These are phyloP conservation scores for Globisporangium mamillatum DNA, from an alignment of 352 stramenopile genomes.

Conservation along the genomic window DNA sequence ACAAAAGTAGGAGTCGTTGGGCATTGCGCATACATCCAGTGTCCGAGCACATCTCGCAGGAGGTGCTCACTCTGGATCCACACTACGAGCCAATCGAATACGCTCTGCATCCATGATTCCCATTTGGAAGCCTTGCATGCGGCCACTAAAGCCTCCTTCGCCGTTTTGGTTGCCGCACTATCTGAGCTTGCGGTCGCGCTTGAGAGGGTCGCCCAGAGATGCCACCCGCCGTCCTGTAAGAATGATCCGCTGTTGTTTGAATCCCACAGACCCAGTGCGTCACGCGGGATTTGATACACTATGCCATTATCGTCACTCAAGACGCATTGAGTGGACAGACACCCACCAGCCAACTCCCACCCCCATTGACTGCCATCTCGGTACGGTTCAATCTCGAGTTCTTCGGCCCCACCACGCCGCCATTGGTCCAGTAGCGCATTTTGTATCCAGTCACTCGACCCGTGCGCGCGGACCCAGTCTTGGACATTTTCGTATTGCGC, in stretches of 20 bases:
- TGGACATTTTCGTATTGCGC: constrained; percentile 37
- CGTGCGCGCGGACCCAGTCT: constrained; percentile 31
- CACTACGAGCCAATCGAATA: constrained; percentile 49
- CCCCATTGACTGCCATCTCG: constrained; percentile 38
- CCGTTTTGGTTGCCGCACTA: constrained; percentile 6
- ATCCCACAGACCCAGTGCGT: constrained; percentile 49
- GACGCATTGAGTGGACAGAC: constrained; percentile 20
- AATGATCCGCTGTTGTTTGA: constrained; percentile 33
- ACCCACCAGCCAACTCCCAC: constrained; percentile 49
- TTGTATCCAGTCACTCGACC: constrained; percentile 30
- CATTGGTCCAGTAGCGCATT: constrained; percentile 61
- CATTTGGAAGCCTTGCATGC: constrained; percentile 29
- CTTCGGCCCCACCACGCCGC: constrained; percentile 40
- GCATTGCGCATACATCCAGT: constrained; percentile 64
- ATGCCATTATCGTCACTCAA: constrained; percentile 37
- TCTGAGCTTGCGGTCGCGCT: constrained; percentile 20
- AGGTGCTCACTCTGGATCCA: constrained; percentile 57
- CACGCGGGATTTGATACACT: constrained; percentile 40
- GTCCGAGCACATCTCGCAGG: constrained; percentile 51
- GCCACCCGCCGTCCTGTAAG: constrained; percentile 33
- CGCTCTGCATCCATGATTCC: constrained; percentile 55
- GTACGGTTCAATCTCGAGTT: constrained; percentile 68
- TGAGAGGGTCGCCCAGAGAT: constrained; percentile 38
- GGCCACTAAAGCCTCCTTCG: constrained; percentile 25
- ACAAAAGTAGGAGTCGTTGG: constrained; percentile 28